Evolutionary conservation across 2,329 filamentous ascomycete genomes (phyloP).

Genomic region (Colletotrichum nymphaeae): DNA sequence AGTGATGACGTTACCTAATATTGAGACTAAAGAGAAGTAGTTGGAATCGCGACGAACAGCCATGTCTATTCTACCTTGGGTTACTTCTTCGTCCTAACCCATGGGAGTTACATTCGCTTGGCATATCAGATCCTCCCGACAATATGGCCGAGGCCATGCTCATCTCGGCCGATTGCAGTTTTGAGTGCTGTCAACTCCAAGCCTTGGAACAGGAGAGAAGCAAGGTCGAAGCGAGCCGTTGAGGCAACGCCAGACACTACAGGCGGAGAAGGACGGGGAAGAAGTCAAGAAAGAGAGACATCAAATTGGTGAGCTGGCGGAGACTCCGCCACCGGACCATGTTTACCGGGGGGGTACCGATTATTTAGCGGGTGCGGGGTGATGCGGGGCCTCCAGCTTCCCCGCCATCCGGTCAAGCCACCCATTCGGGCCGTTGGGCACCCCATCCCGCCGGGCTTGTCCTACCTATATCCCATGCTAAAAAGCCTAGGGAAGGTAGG

Average conservation of each 20-base stretch:
- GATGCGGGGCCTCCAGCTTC: constrained; percentile 8
- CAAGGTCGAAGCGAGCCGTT: background rate
- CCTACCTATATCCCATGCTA: background rate
- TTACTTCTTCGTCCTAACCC: background rate
- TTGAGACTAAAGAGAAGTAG: background rate
- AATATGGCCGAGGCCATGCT: constrained; percentile 14
- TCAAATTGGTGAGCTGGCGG: constrained; percentile 18
- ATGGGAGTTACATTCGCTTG: background rate
- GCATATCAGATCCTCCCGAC: constrained; percentile 15
- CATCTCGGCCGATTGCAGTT: background rate
- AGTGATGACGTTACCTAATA: background rate
- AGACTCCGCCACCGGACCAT: constrained; percentile 20
- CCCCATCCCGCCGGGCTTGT: background rate
- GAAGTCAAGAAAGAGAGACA: background rate
- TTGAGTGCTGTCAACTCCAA: background rate
- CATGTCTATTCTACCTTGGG: no score
- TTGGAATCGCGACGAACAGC: background rate
- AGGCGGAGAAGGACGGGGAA: no score
- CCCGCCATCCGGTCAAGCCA: constrained; percentile 33
- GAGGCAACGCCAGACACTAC: background rate
- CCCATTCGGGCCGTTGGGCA: constrained; percentile 34
- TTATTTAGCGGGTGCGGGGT: constrained; percentile 20
- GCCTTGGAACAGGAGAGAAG: background rate
- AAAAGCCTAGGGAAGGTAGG: no score
- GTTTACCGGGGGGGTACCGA: background rate